Percentiles rank a stretch among this genome's conserved stretches.
These are phyloP conservation scores for Linnemannia schmuckeri DNA, from an alignment of 192 early-diverging fungal species.

Conservation along the genomic window DNA sequence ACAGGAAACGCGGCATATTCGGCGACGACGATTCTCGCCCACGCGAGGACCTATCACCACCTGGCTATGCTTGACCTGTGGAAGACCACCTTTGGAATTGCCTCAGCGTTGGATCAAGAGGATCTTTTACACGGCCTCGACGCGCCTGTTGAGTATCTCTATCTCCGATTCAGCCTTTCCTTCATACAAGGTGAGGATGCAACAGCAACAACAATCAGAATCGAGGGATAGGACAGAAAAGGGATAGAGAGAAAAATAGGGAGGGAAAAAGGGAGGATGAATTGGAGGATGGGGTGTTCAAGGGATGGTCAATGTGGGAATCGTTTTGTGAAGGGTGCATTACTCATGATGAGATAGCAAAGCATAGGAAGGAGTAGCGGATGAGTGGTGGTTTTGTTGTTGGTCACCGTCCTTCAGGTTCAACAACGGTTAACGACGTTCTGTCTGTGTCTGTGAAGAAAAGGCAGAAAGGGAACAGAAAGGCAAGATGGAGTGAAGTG, in stretches of 20 bases:
- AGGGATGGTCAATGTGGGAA: too few species aligned
- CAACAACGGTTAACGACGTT: too few species aligned
- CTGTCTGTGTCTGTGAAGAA: too few species aligned
- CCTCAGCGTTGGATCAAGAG: background rate
- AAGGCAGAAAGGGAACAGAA: background rate
- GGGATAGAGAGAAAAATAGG: background rate
- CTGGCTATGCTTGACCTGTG: slow-evolving; percentile 8
- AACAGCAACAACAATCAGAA: background rate
- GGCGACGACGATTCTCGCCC: background rate
- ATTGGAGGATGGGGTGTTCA: background rate
- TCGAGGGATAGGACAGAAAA: background rate
- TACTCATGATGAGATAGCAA: background rate
- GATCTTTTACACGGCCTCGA: slow-evolving; percentile 2
- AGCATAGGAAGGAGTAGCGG: background rate
- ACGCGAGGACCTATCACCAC: slow-evolving; percentile 2
- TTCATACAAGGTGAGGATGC: background rate
- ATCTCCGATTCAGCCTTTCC: background rate
- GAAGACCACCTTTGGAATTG: slow-evolving; percentile 14
- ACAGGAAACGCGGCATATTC: background rate
- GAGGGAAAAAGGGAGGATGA: background rate
- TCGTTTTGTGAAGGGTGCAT: too few species aligned
- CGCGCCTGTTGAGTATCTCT: slow-evolving; percentile 12
- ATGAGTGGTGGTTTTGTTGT: background rate
- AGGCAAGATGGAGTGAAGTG: too few species aligned
- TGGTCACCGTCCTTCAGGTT: too few species aligned